Conservation (phyloP, 176 grass and related monocot genomes). For the Paspalum notatum region DNA sequence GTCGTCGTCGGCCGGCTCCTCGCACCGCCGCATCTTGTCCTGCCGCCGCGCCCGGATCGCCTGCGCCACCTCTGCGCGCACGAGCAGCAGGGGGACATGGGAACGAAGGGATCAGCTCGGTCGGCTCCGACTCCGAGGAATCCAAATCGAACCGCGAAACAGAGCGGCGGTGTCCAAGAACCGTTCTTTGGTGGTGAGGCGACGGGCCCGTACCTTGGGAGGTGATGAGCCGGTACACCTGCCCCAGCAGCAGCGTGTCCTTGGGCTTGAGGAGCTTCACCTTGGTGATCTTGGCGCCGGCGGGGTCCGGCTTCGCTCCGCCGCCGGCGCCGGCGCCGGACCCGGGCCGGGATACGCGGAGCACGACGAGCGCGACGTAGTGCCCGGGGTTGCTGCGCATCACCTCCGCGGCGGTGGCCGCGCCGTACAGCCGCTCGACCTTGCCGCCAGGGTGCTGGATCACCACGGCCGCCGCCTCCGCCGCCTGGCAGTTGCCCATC, state of each 20-base stretch:
- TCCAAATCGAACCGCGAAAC: background rate
- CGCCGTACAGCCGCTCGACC: constrained; percentile 63
- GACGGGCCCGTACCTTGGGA: too few relatives aligned
- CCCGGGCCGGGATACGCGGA: constrained; percentile 26
- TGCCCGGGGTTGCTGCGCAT: constrained; percentile 78
- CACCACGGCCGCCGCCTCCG: constrained; percentile 66
- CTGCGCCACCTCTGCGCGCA: constrained; percentile 58
- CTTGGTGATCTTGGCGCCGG: constrained; percentile 55
- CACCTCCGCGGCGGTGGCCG: constrained; percentile 54
- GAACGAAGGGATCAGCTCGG: background rate
- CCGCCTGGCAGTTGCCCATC: constrained; percentile 92
- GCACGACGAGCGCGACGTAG: constrained; percentile 70
- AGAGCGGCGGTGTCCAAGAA: background rate
- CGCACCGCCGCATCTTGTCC: constrained; percentile 49
- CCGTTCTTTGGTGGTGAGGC: too few relatives aligned
- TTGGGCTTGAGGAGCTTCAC: constrained; percentile 86
- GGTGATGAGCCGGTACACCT: constrained; percentile 91
- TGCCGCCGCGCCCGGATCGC: constrained; percentile 62
- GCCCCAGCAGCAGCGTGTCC: constrained; percentile 71
- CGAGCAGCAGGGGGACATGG: too few relatives aligned
- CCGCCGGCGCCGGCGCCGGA: background rate
- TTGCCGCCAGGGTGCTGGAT: constrained; percentile 76
- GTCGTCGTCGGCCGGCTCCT: constrained; percentile 18
- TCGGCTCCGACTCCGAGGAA: background rate
- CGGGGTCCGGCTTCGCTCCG: background rate